phyloP scores from a whole-genome alignment of 78 protist genomes.

The Protostelium mycophagum region DNA sequence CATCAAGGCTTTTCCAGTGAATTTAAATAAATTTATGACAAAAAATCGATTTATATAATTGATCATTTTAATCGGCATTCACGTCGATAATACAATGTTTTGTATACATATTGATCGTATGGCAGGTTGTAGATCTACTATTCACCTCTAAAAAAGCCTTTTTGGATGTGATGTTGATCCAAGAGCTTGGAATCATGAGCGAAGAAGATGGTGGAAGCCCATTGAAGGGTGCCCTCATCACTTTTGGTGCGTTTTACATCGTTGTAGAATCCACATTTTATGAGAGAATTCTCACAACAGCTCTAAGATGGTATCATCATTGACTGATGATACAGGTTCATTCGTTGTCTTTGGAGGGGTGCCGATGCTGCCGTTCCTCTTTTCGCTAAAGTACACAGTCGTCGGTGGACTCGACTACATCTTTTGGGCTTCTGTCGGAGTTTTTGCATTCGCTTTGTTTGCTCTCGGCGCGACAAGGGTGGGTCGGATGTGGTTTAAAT shows the following conservation, averaged over 20 bases:
- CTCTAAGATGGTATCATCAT: neutral
- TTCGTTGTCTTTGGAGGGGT: constrained; percentile 20
- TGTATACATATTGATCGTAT: neutral
- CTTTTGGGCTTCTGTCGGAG: neutral
- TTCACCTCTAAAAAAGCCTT: neutral
- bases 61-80: too few species aligned
- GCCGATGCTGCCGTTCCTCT: constrained; percentile 12
- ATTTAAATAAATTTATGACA: too few species aligned
- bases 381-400: neutral
- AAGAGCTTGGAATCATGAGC: constrained; percentile 41
- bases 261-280: neutral
- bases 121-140: neutral
- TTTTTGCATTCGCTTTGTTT: neutral
- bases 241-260: neutral
- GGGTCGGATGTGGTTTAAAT: neutral
- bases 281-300: neutral
- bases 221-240: neutral
- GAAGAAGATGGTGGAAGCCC: constrained; percentile 20
- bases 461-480: neutral
- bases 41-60: too few species aligned
- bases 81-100: neutral
- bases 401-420: neutral
- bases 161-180: constrained; percentile 33
- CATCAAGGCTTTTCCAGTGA: too few species aligned
- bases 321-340: neutral